A percentile compares a stretch with the other conserved stretches of the same genome.
Evolutionary conservation across 768 basidiomycete genomes (phyloP).

Genomic region (Leccinum longicurvipes): DNA sequence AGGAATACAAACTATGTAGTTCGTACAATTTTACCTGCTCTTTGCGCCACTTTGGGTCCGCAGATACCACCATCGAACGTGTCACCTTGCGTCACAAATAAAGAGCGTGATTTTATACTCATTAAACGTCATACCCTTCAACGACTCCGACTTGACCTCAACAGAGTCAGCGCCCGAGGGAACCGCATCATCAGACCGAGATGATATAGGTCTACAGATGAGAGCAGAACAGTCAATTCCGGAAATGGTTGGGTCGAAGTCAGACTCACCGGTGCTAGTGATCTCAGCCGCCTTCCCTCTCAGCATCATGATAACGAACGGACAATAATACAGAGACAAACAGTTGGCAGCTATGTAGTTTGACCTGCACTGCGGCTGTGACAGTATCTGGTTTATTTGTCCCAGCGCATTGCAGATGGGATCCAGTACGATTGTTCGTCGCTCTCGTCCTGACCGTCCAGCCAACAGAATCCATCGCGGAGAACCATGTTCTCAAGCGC

Average conservation of each 20-base stretch:
- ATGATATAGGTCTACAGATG: slow-evolving; percentile 67
- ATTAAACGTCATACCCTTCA: slow-evolving; percentile 81
- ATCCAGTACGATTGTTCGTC: slow-evolving; percentile 79
- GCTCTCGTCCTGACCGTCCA: slow-evolving; percentile 82
- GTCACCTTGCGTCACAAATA: no score
- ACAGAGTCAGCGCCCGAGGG: slow-evolving; percentile 72
- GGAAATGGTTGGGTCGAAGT: neutral
- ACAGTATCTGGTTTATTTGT: slow-evolving; percentile 41
- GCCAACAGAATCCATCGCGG: slow-evolving; percentile 90
- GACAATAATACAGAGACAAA: neutral
- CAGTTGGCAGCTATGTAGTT: no score
- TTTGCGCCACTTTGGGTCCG: no score
- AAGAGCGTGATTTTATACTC: slow-evolving; percentile 25
- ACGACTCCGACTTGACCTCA: slow-evolving; percentile 58
- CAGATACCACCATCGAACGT: no score
- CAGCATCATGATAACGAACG: slow-evolving; percentile 89
- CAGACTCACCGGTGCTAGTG: slow-evolving; percentile 55
- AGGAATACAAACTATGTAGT: no score
- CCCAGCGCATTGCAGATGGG: slow-evolving; percentile 85
- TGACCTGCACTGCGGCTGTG: no score
- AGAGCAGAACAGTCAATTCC: neutral
- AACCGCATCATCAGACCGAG: slow-evolving; percentile 91
- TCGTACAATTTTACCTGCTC: no score
- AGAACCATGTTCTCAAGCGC: slow-evolving; percentile 89
- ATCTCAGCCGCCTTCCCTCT: slow-evolving; percentile 95